Evolutionary conservation across 2,329 filamentous ascomycete genomes (phyloP).

Genomic region (Didymella pomorum): DNA sequence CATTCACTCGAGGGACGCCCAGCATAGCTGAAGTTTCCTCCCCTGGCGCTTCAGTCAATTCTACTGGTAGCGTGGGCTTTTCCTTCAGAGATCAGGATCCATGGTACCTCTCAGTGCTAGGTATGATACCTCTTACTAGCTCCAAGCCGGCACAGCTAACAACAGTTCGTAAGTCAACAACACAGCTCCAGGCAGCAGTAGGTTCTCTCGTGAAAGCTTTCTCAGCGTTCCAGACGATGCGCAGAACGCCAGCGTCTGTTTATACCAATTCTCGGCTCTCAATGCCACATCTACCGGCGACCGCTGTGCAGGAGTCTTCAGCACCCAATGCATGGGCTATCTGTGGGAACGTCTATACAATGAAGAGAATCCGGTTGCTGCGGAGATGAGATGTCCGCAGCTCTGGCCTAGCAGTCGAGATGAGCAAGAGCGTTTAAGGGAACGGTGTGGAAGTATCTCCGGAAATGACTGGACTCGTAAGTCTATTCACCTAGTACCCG

Average conservation of each 20-base stretch:
- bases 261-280: not conserved
- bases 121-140: not conserved
- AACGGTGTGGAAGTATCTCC: not conserved
- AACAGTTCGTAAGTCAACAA: not conserved
- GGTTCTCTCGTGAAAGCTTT: not conserved
- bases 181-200: not conserved
- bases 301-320: not conserved
- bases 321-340: not conserved
- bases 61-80: not conserved
- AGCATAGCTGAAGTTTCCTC: not conserved
- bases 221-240: not conserved
- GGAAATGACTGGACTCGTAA: not conserved
- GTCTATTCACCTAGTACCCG: not conserved
- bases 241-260: not conserved
- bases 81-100: not conserved
- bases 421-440: not conserved
- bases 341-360: not conserved
- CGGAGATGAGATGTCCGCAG: not conserved
- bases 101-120: conserved; percentile 1
- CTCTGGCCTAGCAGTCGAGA: not conserved
- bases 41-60: not conserved
- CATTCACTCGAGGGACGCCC: not conserved
- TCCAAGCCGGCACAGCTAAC: not conserved
- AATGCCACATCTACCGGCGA: not conserved
- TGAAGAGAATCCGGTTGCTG: not conserved